Base-by-base conservation (phyloP, 148 eudicot species). In the Polygonum maritimum region DNA sequence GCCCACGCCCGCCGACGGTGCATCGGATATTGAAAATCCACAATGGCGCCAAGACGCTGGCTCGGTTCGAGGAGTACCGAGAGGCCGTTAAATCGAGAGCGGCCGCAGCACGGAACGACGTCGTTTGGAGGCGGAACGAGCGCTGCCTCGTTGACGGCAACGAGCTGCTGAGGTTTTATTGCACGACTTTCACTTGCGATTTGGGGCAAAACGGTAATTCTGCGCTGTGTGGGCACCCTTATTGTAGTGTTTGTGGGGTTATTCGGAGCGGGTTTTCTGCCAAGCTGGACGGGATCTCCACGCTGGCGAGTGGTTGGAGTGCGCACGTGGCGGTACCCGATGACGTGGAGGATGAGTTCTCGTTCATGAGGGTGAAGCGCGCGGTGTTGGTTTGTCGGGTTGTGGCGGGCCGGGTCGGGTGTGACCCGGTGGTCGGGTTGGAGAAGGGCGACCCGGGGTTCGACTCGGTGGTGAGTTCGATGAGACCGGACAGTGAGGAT, bases 361-460 rank as follows among this genome's bases (percentile, higher is more conserved):
- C 81, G 69, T 93, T 89, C 72, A 87, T 93, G 89, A 77, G 87
- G 22, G 91, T 89, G 81, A 91, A 85, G 78, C 82, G 98, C 15
- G 98, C 96, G 1, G 83, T 89, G 93, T 84, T 93, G 1, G 87
- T 93, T 11, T 93, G 96, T 49, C 87, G 98, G 87, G 96, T 93
- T 33, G 80, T 93, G 1, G 98, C 98, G 21, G 98, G 98, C 19
- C 88, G 93, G 84, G 87, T 90, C 26, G 94, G 91, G 71, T 89
- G 85, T 35, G 93, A 85, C 45, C 84, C 82, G 47, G 81, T 74
- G 45, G 58, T 78, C 2, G 58, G 76, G 6, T 80, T 48, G 8
- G 85, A 80, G 38, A 92, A 90, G 78, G 91, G 83, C 31, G 95
- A 89, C 63, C 82, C 85, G 26, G 95, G 91, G 33, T 90, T 76